Percentiles rank a stretch among this genome's conserved stretches.
These are phyloP conservation scores for Phytophthora foliorum DNA, from an alignment of 352 stramenopile genomes.

Conservation along the genomic window DNA sequence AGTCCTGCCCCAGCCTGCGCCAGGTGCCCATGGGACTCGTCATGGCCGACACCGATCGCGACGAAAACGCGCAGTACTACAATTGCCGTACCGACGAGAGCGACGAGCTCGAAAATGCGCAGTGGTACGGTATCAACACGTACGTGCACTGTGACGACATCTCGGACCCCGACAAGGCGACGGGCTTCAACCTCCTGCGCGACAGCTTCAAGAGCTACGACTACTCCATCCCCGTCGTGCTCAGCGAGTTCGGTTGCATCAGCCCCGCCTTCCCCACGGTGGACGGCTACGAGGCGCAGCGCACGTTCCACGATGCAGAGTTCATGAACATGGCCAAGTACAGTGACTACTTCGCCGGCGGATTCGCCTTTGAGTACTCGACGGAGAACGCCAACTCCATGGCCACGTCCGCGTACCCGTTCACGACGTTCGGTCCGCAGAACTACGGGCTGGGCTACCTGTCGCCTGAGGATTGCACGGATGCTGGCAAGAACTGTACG, in stretches of 20 bases:
- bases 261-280: slow-evolving; percentile 46
- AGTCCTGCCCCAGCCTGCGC: slow-evolving; percentile 63
- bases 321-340: slow-evolving; percentile 66
- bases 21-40: slow-evolving; percentile 82
- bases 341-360: slow-evolving; percentile 69
- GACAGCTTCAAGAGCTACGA: slow-evolving; percentile 72
- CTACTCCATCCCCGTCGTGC: slow-evolving; percentile 48
- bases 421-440: slow-evolving; percentile 64
- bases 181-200: slow-evolving; percentile 69
- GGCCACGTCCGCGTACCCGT: slow-evolving; percentile 65
- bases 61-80: slow-evolving; percentile 82
- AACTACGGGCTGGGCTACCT: slow-evolving; percentile 89
- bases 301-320: slow-evolving; percentile 75
- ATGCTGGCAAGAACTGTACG: slow-evolving; percentile 46
- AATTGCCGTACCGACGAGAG: slow-evolving; percentile 74
- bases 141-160: slow-evolving; percentile 83
- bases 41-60: slow-evolving; percentile 68
- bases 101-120: slow-evolving; percentile 74
- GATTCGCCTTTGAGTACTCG: slow-evolving; percentile 84
- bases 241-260: slow-evolving; percentile 47
- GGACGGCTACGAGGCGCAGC: slow-evolving; percentile 75
- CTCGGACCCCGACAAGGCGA: slow-evolving; percentile 46
- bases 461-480: slow-evolving; percentile 67
- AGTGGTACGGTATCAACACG: slow-evolving; percentile 91
- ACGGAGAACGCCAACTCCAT: slow-evolving; percentile 83